Base-by-base conservation (phyloP, 805 yeast genomes). In the Kazachstania taianensis region DNA sequence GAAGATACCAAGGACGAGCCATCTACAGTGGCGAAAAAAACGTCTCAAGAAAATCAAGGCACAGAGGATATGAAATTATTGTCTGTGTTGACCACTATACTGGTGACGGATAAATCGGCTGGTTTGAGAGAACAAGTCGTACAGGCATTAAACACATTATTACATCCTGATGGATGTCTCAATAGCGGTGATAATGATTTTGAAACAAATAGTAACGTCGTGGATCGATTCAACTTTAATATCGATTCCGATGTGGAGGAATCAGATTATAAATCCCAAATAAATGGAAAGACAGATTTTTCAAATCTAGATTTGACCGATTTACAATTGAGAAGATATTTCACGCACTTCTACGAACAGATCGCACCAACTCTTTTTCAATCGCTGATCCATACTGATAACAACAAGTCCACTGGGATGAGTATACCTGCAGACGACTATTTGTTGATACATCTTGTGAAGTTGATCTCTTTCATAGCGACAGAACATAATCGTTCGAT, bases 101-200 rank as follows among this genome's bases (percentile, higher is more conserved):
- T 87, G 5, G 54, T 77, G 3, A 67, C 71, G 15, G 94, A 81
- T 41, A 61, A 65, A 8, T 76, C 76, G 43, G 71, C 78, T 5
- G 94, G 94, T 0, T 59, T 86, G 35, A 78, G 81, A 50, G 73
- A 81, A 5, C 96, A 86, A 55, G 81, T 87, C 0, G 76, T 73
- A 43, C 96, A 86, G 57, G 94, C 95, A 1, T 58, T 87, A 33
- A 78, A 78, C 51, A 75, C 78, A 2, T 57, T 87, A 23, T 63
- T 87, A 10, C 87, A 81, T 49, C 78, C 83, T 1, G 59, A 54
- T 28, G 61, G 59, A 5, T 57, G 55, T 32, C 32, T 53, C 17
- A 49, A 50, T 7, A 43, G 35, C 20, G 42, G 43, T 7, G 46
- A 33, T n/a, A 37, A 34, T 16, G 30, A 32, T 7, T 36, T 35